phyloP scores from a whole-genome alignment of 2,329 filamentous ascomycete genomes.

The Colletotrichum ledebouriae region DNA sequence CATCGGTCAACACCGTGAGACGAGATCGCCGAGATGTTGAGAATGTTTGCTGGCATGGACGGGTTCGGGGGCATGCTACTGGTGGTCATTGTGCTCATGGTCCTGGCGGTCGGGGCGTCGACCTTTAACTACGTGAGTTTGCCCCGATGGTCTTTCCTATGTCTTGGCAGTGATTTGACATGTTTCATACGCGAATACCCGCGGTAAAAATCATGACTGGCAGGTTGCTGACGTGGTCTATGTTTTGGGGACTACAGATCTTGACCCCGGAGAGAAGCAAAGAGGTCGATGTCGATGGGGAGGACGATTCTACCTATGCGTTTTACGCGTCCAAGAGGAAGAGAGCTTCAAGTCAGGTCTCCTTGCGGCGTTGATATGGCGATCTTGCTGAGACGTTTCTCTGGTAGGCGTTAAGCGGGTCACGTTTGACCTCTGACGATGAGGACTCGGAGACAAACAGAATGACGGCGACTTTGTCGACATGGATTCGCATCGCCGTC shows the following conservation, averaged over 20 bases:
- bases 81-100: constrained; percentile 39
- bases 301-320: constrained; percentile 41
- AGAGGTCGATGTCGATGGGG: constrained; percentile 34
- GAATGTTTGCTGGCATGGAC: constrained; percentile 37
- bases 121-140: constrained; percentile 40
- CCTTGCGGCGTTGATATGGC: background rate
- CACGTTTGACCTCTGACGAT: constrained; percentile 35
- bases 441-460: too few species aligned
- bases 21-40: constrained; percentile 34
- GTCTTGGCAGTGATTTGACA: background rate
- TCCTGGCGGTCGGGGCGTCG: constrained; percentile 36
- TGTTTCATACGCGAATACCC: background rate
- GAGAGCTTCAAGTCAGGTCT: constrained; percentile 41
- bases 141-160: background rate
- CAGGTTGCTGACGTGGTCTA: constrained; percentile 10
- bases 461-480: background rate
- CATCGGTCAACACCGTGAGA: background rate
- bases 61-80: constrained; percentile 30
- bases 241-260: constrained; percentile 22
- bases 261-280: constrained; percentile 33
- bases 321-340: constrained; percentile 41
- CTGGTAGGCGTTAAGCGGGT: constrained; percentile 37
- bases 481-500: background rate
- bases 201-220: background rate
- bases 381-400: constrained; percentile 10